Evolutionary conservation across 1,284 basidiomycete genomes (phyloP).

Genomic region (Apiotrichum domesticum): DNA sequence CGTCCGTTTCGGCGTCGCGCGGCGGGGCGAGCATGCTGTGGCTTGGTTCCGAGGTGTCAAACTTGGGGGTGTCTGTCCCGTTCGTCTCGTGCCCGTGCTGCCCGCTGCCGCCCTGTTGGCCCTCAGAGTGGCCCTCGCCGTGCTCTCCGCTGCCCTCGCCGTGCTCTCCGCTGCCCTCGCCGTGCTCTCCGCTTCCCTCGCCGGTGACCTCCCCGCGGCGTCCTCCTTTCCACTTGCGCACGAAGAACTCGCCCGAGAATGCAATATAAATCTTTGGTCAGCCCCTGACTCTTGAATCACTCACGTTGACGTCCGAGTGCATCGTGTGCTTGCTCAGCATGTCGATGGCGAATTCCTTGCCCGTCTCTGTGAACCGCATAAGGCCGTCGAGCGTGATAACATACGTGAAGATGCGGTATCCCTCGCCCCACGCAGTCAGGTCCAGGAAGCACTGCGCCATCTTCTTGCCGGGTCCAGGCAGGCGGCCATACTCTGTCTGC

Average conservation of each 20-base stretch:
- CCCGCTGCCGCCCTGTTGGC: background rate
- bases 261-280: slow-evolving; percentile 36
- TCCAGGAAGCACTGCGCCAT: slow-evolving; percentile 47
- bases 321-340: slow-evolving; percentile 54
- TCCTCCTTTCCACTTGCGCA: slow-evolving; percentile 3
- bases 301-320: slow-evolving; percentile 51
- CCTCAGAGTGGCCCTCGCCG: background rate
- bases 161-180: background rate
- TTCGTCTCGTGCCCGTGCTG: too few species aligned
- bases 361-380: slow-evolving; percentile 53
- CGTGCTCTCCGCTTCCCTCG: too few species aligned
- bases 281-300: slow-evolving; percentile 2
- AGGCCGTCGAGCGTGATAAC: slow-evolving; percentile 51
- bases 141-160: background rate
- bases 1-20: slow-evolving; percentile 28
- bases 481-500: slow-evolving; percentile 46
- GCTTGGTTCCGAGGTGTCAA: slow-evolving; percentile 26
- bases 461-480: slow-evolving; percentile 27
- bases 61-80: slow-evolving; percentile 19
- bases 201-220: background rate
- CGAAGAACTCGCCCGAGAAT: slow-evolving; percentile 41
- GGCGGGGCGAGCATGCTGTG: slow-evolving; percentile 7
- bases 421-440: slow-evolving; percentile 49
- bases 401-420: slow-evolving; percentile 51
- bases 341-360: slow-evolving; percentile 52